Evolutionary conservation across 441 rosid species (phyloP), one percentile per base, ranked within the genome.

Genomic region (Lepidium campestre): DNA sequence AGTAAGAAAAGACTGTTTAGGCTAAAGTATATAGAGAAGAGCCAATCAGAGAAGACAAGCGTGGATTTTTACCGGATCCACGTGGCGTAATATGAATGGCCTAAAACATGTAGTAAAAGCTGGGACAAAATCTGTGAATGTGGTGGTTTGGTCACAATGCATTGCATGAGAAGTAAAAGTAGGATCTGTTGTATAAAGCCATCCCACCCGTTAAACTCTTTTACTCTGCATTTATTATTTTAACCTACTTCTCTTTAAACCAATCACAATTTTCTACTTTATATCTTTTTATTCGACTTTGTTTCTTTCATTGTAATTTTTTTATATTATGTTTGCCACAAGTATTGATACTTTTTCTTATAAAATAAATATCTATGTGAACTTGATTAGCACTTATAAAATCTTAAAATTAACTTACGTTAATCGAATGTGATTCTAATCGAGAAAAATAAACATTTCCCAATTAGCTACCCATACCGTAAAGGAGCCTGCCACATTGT

Each of bases 21-120:
- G 9, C 10, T 29, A 29, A 47, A 7, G 54, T 34, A 9, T 23
- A 13, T 2, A 23, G 53, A 0, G 44, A 53, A 53, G 42, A 65
- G 54, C 29, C 71, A 56, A 56, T 35, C 47, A 67, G 63, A 34
- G 57, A 36, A 46, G 37, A 23, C 10, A 67, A 34, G 19, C 19
- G 49, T 47, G 49, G 48, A 57, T 27, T 52, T 52, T 65, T 41
- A 40, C 42, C 36, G 7, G 23, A 55, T 42, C 35, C 57, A 60
- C 65, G 65, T 44, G 65, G 53, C 53, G 18, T 60, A 17, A 17
- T 17, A 4, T 2, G 10, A 15, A 12, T 29, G 40, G 29, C 10
- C 7, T 9, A 18, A 60, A 18, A 9, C 7, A 12, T 17, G 71
- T 67, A 29, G 45, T 52, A 56, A 42, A 65, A 41, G 9, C 52